Base-by-base conservation (phyloP, 148 eudicot genomes). In the Linanthus parryae region DNA sequence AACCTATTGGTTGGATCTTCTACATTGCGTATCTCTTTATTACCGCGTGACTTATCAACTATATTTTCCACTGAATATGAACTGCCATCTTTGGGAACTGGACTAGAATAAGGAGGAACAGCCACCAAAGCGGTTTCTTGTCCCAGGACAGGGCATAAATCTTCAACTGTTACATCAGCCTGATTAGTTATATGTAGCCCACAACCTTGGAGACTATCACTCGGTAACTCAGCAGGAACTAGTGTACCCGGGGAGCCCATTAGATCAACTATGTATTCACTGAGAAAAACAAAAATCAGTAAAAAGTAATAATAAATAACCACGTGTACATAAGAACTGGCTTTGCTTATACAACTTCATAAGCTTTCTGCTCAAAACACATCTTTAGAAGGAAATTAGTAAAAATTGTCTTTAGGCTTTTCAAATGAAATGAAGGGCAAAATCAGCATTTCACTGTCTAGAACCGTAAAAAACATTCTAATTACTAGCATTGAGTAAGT, bases 181-280 rank as follows among this genome's bases (percentile, higher is more conserved):
- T 53, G 36, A 21, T 57, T 68, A 62, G 76, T 73, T 41, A 69
- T 69, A 69, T 77, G 86, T 21, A 73, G 59, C 21, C 68, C 85
- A 58, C 78, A 43, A 53, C 57, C 71, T 52, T 76, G 73, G 60
- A 78, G 76, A 66, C 71, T 77, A 78, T 78, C 65, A 61, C 85
- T 77, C n/a, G 99, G 90, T 27, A 82, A 69, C 85, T 92, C 99
- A 45, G 94, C 78, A 56, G 99, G 99, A 59, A 92, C 82, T 48
- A 92, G 69, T 25, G 90, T 70, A 39, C 99, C 99, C 15, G 99
- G 99, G 68, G 94, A 90, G 57, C 91, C 96, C 99, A 92, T 92
- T 55, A 92, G 76, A 75, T 92, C 99, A 59, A 92, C 75, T 15
- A 92, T 87, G 66, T 71, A 82, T 75, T 92, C 99, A 45, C 99